A percentile compares a stretch with the other conserved stretches of the same genome.
These are phyloP conservation scores for Sporisorium exsertum DNA, from an alignment of 1,284 basidiomycete species.

Conservation along the genomic window DNA sequence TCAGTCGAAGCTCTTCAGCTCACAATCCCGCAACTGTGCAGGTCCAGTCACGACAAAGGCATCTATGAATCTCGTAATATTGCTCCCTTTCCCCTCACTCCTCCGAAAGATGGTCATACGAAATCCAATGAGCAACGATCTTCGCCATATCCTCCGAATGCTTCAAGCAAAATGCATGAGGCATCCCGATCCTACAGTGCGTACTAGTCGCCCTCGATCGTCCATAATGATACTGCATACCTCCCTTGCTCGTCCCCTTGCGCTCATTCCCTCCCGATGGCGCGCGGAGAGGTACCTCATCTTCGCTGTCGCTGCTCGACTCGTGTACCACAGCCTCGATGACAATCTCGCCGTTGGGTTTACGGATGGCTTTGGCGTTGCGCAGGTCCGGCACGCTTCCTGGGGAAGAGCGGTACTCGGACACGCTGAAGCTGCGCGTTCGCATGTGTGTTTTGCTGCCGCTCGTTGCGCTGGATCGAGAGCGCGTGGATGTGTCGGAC, in stretches of 20 bases:
- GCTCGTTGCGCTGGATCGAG: not conserved
- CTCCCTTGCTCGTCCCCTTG: not conserved
- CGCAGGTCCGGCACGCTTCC: constrained; percentile 23
- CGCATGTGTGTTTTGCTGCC: constrained; percentile 12
- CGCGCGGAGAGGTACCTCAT: not conserved
- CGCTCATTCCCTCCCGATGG: not conserved
- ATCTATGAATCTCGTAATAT: too few relatives aligned
- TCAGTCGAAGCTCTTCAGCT: too few relatives aligned
- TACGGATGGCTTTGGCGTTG: constrained; percentile 37
- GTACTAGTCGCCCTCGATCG: constrained; percentile 34
- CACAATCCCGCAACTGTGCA: too few relatives aligned
- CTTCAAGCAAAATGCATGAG: constrained; percentile 58
- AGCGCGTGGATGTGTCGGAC: not conserved
- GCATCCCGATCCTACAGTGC: constrained; percentile 52
- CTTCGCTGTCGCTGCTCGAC: constrained; percentile 21
- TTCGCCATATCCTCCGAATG: constrained; percentile 42
- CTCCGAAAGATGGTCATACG: constrained; percentile 21
- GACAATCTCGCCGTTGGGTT: constrained; percentile 47
- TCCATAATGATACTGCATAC: constrained; percentile 16
- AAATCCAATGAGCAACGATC: constrained; percentile 35
- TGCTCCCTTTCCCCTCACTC: not conserved
- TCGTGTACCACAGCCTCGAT: constrained; percentile 41
- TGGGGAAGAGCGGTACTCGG: constrained; percentile 32
- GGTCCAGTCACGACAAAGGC: not conserved
- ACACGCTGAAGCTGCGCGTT: constrained; percentile 38